Percentiles rank a stretch among this genome's conserved stretches.
These are phyloP conservation scores for Aspergillus neotritici DNA, from an alignment of 2,329 filamentous ascomycete genomes.

Conservation along the genomic window DNA sequence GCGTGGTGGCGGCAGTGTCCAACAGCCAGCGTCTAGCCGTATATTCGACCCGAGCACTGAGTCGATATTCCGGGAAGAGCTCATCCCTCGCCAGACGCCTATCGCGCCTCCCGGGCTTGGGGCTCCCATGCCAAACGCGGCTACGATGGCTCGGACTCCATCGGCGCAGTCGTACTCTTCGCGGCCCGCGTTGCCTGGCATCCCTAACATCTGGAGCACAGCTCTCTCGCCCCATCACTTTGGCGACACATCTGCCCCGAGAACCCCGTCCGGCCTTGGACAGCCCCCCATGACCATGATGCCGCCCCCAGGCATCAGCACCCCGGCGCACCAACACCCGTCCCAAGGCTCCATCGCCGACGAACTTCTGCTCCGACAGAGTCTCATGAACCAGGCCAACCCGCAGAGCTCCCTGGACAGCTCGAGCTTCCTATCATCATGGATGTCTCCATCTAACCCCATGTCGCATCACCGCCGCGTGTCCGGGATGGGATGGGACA, in stretches of 20 bases:
- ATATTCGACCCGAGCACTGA: conserved; percentile 19
- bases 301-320: conserved; percentile 11
- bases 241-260: conserved; percentile 36
- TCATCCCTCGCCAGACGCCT: conserved; percentile 21
- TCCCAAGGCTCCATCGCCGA: conserved; percentile 23
- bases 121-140: conserved; percentile 16
- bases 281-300: conserved; percentile 15
- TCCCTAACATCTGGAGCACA: conserved; percentile 44
- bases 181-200: conserved; percentile 22
- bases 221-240: conserved; percentile 39
- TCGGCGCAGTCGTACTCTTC: conserved; percentile 30
- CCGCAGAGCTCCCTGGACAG: conserved; percentile 17
- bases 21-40: conserved; percentile 21
- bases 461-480: conserved; percentile 13
- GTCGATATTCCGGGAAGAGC: conserved; percentile 19
- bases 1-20: conserved; percentile 7
- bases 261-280: conserved; percentile 34
- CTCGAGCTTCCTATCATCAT: conserved; percentile 20
- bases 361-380: conserved; percentile 25
- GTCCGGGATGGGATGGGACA: conserved; percentile 22
- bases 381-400: conserved; percentile 22
- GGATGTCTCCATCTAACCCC: conserved; percentile 17
- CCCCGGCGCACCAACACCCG: conserved; percentile 16
- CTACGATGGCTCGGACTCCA: conserved; percentile 17
- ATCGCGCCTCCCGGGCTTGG: conserved; percentile 32